These are phyloP conservation scores for Gonapodya prolifera DNA, from an alignment of 192 early-diverging fungal species.

Conservation along the genomic window DNA sequence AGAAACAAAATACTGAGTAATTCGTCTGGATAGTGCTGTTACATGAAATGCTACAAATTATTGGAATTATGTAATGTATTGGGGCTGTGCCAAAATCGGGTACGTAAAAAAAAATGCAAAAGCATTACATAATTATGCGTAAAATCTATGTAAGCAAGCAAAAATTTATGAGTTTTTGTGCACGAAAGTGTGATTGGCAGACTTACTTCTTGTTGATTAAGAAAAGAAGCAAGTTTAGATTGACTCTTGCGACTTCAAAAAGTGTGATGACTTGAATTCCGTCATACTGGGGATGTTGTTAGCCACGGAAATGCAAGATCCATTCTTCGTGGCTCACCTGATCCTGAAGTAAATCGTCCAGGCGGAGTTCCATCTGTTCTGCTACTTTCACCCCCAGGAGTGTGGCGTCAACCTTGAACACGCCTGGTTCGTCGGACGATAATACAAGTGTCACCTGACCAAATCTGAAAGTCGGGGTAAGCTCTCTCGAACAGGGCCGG, in stretches of 20 bases:
- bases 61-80: too few species aligned
- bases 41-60: too few species aligned
- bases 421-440: conserved; percentile 80
- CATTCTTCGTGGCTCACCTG: conserved; percentile 24
- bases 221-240: conserved; percentile 90
- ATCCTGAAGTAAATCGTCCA: conserved; percentile 86
- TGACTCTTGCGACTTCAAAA: conserved; percentile 87
- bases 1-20: too few species aligned
- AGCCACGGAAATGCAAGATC: background rate
- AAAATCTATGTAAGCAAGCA: background rate
- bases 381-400: conserved; percentile 46
- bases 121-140: background rate
- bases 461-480: conserved; percentile 31
- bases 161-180: background rate
- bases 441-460: conserved; percentile 79
- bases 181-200: background rate
- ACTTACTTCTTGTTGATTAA: conserved; percentile 93
- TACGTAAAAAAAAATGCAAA: too few species aligned
- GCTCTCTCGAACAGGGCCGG: background rate
- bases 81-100: too few species aligned
- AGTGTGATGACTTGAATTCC: conserved; percentile 80
- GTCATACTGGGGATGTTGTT: conserved; percentile 41
- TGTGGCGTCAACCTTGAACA: conserved; percentile 79
- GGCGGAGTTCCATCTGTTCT: conserved; percentile 62
- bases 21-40: too few species aligned